Evolutionary conservation across 2,329 filamentous ascomycete genomes (phyloP).

Genomic region (Sporothrix dimorphospora): DNA sequence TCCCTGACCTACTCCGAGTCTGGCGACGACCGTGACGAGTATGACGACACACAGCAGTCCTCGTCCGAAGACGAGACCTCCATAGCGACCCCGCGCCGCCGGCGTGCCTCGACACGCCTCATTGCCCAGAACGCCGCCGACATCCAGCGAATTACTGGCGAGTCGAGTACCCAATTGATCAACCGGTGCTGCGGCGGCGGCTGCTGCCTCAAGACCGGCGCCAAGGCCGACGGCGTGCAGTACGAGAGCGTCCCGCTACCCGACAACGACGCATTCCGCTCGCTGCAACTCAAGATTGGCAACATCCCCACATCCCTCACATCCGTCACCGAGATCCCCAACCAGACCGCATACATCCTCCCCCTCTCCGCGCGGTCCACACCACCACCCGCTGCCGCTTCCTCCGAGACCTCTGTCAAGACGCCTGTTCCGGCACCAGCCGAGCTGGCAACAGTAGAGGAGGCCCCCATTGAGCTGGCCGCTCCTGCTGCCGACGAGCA

Average conservation of each 20-base stretch:
- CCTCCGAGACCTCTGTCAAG: conserved; percentile 30
- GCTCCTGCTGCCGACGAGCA: background rate
- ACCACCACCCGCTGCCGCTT: conserved; percentile 33
- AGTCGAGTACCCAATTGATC: conserved; percentile 64
- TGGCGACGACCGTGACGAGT: conserved; percentile 57
- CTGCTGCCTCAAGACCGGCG: conserved; percentile 59
- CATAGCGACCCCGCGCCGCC: conserved; percentile 45
- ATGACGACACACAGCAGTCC: conserved; percentile 51
- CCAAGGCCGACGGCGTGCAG: conserved; percentile 50
- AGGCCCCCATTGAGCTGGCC: conserved; percentile 33
- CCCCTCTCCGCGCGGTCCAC: conserved; percentile 51
- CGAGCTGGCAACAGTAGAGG: background rate
- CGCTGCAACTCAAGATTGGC: conserved; percentile 75
- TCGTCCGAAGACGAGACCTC: conserved; percentile 38
- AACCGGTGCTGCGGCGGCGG: conserved; percentile 66
- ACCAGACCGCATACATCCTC: conserved; percentile 73
- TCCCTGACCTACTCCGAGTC: conserved; percentile 67
- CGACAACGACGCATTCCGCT: conserved; percentile 82
- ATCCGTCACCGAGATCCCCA: conserved; percentile 71
- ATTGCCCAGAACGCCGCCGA: conserved; percentile 66
- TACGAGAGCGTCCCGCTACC: conserved; percentile 63
- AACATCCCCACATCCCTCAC: conserved; percentile 74
- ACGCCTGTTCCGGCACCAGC: background rate
- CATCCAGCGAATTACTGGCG: conserved; percentile 65
- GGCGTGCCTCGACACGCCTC: conserved; percentile 70